Base-by-base conservation (phyloP, 2,329 filamentous ascomycete species). In the Monascus ruber region DNA sequence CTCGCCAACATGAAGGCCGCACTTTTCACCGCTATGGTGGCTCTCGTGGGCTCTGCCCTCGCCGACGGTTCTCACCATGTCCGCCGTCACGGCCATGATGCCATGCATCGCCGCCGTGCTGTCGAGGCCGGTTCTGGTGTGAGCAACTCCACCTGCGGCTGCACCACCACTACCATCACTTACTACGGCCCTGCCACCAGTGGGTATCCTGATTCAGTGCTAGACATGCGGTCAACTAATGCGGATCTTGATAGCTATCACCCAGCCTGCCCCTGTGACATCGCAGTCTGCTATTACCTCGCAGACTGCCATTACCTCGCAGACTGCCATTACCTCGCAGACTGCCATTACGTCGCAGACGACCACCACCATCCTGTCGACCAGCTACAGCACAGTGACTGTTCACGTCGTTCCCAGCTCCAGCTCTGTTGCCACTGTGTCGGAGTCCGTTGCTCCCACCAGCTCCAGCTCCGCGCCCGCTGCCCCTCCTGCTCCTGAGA, bases 121-220 rank as follows among this genome's bases (percentile, higher is more conserved):
- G 44, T 52, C 36, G 46, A 49, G 62, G 42, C 42, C 42, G 38
- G 60, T 46, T 66, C 65, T 28, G 59, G 71, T 46, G 17, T 17
- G 17, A 17, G 17, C 17, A 17, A 17, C 17, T 17, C 17, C 17
- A 62, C 65, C 39, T 86, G 82, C 60, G 73, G 73, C 46, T 89
- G 83, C 75, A 81, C 74, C 48, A 86, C 83, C 60, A 77, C 82
- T 69, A 82, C 79, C 65, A 75, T 74, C 61, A 85, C 80, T 57
- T 73, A 76, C 66, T 79, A 75, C 53, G 83, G 82, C 56, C 70
- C 76, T 56, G 64, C 77, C 40, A 81, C 76, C 49, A 66, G 81
- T 84, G 56, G 51, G 67, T 68, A 38, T 9, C 32, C 27, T 34
- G 24, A 31, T 31, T 32, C 11, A 7, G 26, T 25, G 10, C 26